Evolutionary conservation across 768 basidiomycete genomes (phyloP), one percentile per base, ranked within the genome.

Genomic region (Mycena albidolilacea): DNA sequence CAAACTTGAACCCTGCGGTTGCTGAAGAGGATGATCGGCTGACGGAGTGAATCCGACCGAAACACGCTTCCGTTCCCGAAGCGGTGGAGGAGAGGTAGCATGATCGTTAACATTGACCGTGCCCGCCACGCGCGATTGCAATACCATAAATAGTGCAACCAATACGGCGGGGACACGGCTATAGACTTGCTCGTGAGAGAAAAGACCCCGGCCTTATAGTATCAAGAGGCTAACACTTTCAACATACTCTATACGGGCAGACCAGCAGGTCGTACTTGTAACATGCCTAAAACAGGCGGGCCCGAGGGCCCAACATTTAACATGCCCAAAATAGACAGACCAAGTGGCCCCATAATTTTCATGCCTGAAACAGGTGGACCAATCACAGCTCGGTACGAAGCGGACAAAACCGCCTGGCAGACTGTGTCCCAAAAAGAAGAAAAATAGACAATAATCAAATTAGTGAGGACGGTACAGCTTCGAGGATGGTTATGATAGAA

Each of bases 171-270:
- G n/a, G 50, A 52, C 50, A 52, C n/a, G 50, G 50, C 50, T 19
- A 52, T 52, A 52, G 50, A 52, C 50, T 52, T 52, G 50, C 50
- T 52, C 50, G 50, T 52, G 50, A n/a, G 50, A 52, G n/a, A 52
- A 52, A 52, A 52, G 50, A 52, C 21, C n/a, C 50, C 50, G 50
- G 50, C 50, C 50, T 12, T 6, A 21, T 52, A 52, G 19, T 52
- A 52, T 21, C 50, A 52, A 52, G 50, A 52, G n/a, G 50, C 50
- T 52, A 52, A 21, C 50, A 52, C 50, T 52, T 52, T 21, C 50
- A 21, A 52, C 50, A 52, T 52, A 21, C 19, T 19, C 50, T 21
- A 52, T 19, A 52, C 50, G 21, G 50, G 50, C 50, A 7, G 50
- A 52, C 50, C 50, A 52, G 50, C 50, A 52, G 50, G 50, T 52